A percentile compares a stretch with the other conserved stretches of the same genome.
These are phyloP conservation scores for Populus hybrid DNA, from an alignment of 441 rosid genomes.

Conservation along the genomic window DNA sequence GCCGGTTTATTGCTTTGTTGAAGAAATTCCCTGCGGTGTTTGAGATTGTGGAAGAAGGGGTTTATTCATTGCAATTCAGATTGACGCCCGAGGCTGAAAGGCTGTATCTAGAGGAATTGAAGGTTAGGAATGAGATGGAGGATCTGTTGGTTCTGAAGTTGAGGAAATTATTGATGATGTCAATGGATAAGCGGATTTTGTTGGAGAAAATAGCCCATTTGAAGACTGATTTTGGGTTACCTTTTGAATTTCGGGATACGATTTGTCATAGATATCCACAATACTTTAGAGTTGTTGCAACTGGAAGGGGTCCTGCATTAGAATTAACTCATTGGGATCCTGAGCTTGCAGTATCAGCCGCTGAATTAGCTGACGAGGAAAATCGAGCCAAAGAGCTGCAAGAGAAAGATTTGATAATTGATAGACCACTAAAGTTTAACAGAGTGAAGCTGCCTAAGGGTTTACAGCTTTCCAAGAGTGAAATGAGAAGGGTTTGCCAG, in stretches of 20 bases:
- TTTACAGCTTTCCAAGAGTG: constrained; percentile 43
- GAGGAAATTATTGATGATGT: constrained; percentile 90
- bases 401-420: constrained; percentile 72
- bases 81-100: too few species aligned
- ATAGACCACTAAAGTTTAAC: background rate
- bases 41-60: too few species aligned
- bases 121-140: constrained; percentile 69
- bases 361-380: constrained; percentile 79
- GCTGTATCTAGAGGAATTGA: too few species aligned
- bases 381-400: constrained; percentile 47
- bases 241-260: constrained; percentile 68
- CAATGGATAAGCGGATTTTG: constrained; percentile 67
- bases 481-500: constrained; percentile 63
- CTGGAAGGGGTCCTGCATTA: constrained; percentile 73
- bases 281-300: constrained; percentile 65
- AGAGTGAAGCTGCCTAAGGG: too few species aligned
- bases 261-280: constrained; percentile 84
- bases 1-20: too few species aligned
- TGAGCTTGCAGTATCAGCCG: constrained; percentile 81
- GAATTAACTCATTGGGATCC: constrained; percentile 94
- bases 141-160: constrained; percentile 68
- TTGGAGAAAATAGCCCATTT: constrained; percentile 82
- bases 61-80: too few species aligned
- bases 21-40: too few species aligned
- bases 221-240: constrained; percentile 80